A percentile compares a stretch with the other conserved stretches of the same genome.
These are phyloP conservation scores for Penicillium daleae DNA, from an alignment of 495 filamentous ascomycete genomes.

Conservation along the genomic window DNA sequence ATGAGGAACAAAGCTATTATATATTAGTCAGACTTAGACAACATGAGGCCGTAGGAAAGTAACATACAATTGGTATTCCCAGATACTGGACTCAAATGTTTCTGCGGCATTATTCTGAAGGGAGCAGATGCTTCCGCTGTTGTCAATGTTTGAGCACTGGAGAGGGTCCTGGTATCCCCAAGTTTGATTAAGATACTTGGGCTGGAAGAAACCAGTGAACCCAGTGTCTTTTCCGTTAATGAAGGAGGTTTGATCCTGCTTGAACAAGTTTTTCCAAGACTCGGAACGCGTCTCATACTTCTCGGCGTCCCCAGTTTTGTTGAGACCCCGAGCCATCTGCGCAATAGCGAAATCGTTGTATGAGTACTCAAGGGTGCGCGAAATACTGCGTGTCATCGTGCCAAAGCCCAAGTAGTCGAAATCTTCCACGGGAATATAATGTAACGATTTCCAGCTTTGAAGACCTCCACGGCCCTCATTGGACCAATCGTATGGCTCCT, in stretches of 20 bases:
- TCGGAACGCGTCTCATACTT: conserved; percentile 64
- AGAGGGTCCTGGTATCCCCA: conserved; percentile 65
- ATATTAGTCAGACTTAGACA: conserved; percentile 8
- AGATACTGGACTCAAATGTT: conserved; percentile 70
- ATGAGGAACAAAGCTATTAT: conserved; percentile 64
- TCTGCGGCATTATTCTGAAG: conserved; percentile 57
- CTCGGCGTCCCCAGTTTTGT: conserved; percentile 55
- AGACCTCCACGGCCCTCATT: conserved; percentile 77
- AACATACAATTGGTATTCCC: conserved; percentile 70
- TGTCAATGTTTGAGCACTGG: conserved; percentile 48
- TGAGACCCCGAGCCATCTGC: conserved; percentile 57
- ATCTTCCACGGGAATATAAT: conserved; percentile 71
- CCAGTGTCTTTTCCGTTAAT: conserved; percentile 46
- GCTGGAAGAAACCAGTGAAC: conserved; percentile 71
- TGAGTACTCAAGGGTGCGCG: conserved; percentile 71
- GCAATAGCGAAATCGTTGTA: conserved; percentile 71
- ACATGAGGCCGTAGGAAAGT: no score
- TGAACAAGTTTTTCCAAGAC: conserved; percentile 75
- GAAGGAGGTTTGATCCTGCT: conserved; percentile 53
- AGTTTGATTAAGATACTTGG: conserved; percentile 58
- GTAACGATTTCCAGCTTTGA: conserved; percentile 65
- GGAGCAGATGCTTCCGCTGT: conserved; percentile 60
- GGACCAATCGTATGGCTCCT: conserved; percentile 66
- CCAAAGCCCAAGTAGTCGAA: conserved; percentile 75
- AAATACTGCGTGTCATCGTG: conserved; percentile 70